Evolutionary conservation across 768 basidiomycete genomes (phyloP), one percentile per base, ranked within the genome.

Genomic region (Tylopilus vinaceipallidus): DNA sequence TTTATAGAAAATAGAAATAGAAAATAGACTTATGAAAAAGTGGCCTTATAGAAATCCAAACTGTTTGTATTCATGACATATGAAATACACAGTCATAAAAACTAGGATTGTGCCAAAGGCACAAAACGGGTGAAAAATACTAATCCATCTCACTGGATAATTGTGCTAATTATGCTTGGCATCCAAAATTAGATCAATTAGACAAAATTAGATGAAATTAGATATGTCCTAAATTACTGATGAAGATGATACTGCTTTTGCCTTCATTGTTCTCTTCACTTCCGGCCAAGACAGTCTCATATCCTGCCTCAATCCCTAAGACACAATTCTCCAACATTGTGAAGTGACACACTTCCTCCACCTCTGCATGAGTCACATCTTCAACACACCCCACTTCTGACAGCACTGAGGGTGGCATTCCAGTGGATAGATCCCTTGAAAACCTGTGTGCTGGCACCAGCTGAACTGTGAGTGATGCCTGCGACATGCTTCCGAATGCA

Each of bases 271-370:
- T 81, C 1, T 89, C 90, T 4, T 65, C 66, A 20, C 56, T 59
- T 9, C 65, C 65, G 20, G 47, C 54, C 3, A 98, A 70, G 26
- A 75, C 68, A 0, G 94, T 95, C 40, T 95, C 89, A 57, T 98
- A 98, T 1, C 93, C 92, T 3, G 86, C 77, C 0, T 91, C 91
- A n/a, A 98, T 70, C 47, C 85, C 88, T 14, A 72, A 68, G 5
- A 97, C 77, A 67, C 95, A 99, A 45, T 91, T 90, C 58, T 95
- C 88, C 57, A 98, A 75, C 64, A 95, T 75, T 0, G 92, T 92
- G 7, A 81, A 82, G n/a, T 79, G 74, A 61, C 93, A 95, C 0
- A 92, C 95, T 14, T 82, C 79, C 37, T 86, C 77, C 2, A 98
- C 90, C 64, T 93, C 86, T n/a, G 74, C 71, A 32, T 82, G 70